Evolutionary conservation across 306 rosid species (phyloP), one percentile per base, ranked within the genome.

Genomic region (Dalbergia oliveri): DNA sequence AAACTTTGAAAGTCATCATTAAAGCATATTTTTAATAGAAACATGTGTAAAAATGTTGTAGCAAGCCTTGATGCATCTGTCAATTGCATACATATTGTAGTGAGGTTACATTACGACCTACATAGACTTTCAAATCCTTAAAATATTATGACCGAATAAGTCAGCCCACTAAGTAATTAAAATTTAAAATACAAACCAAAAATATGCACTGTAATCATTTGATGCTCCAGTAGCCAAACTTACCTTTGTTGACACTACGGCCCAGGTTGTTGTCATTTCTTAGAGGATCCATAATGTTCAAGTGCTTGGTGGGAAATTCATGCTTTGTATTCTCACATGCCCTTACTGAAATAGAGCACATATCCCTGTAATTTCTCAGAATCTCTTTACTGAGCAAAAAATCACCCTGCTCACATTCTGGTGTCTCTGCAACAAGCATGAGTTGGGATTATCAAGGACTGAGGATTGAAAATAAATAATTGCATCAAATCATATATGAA

Each of bases 211-310:
- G 16, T 15, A 66, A 77, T 7, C 59, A 69, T 75, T 60, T 61
- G 43, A 72, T 69, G 61, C 13, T 59, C 43, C 44, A 77, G 86
- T 47, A 31, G 14, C 76, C 35, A 72, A 76, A 66, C 53, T 72
- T 83, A 92, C 97, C 93, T 83, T 43, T 66, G 75, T 70, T 78
- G 80, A 92, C 89, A 26, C 94, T 87, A 10, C 89, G 93, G 3
- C 97, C 97, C 3, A 92, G 84, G 78, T 92, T 92, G 87, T 90
- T 92, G 65, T 87, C 75, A 60, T 79, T 72, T 80, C 82, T 87
- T 41, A 92, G 88, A 71, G 97, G 94, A 88, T 92, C 94, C 83
- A 90, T 37, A 23, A 92, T 82, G 83, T 92, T 92, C 80, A 90
- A n/a, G 79, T 4, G 39, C 89, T 86, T 92, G 4, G 73, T 43